Conservation (phyloP, 805 yeast genomes). For the Wickerhamomyces bisporus region DNA sequence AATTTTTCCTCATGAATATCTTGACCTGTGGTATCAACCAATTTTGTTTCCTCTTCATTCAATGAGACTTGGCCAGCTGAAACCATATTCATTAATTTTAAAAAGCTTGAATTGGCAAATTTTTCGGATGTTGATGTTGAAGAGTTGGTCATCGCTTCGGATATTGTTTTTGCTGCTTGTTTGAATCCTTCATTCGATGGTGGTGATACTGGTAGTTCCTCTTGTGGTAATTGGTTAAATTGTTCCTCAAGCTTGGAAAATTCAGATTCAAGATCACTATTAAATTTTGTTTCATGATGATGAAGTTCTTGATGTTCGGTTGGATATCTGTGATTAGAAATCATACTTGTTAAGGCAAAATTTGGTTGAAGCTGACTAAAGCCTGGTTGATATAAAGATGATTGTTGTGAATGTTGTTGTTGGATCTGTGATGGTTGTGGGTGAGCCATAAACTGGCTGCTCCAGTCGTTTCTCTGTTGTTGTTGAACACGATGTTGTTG, state of each 20-base stretch:
- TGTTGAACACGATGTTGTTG: conserved; percentile 7
- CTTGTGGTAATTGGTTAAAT: conserved; percentile 12
- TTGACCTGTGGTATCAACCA: conserved; percentile 19
- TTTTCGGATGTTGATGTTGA: conserved; percentile 8
- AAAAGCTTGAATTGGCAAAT: conserved; percentile 23
- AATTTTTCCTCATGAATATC: conserved; percentile 18
- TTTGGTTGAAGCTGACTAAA: conserved; percentile 5
- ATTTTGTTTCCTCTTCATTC: conserved; percentile 20
- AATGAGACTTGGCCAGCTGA: conserved; percentile 20
- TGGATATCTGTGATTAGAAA: conserved; percentile 3
- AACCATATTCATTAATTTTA: conserved; percentile 22
- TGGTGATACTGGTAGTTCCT: background rate
- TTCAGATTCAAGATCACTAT: conserved; percentile 14
- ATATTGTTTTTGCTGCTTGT: conserved; percentile 23
- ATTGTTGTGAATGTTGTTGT: conserved; percentile 5
- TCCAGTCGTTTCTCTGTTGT: conserved; percentile 12
- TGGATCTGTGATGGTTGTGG: conserved; percentile 2
- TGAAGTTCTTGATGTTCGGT: conserved; percentile 23
- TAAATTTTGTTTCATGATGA: conserved; percentile 4
- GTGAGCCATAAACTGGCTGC: conserved; percentile 12
- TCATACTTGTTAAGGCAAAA: conserved; percentile 5
- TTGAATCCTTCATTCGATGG: conserved; percentile 16
- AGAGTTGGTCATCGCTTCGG: conserved; percentile 18
- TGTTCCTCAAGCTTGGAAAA: conserved; percentile 13
- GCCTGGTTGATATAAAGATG: conserved; percentile 4